These are phyloP conservation scores for Nowakowskiella sp. DNA, from an alignment of 192 early-diverging fungal genomes.

Conservation along the genomic window DNA sequence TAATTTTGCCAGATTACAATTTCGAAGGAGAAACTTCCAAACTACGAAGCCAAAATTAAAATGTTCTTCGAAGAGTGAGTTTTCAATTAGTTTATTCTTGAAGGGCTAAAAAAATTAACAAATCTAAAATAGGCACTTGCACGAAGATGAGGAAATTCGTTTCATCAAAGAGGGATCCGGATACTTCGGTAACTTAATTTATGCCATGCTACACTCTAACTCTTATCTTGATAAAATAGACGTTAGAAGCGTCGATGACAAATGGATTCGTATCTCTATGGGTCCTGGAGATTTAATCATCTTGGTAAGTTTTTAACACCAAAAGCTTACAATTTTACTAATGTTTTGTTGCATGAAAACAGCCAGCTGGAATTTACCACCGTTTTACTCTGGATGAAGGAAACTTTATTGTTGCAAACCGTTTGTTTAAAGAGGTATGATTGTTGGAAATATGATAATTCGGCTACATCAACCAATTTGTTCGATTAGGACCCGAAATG, in stretches of 20 bases:
- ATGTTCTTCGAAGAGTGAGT: slow-evolving; percentile 79
- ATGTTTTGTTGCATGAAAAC: slow-evolving; percentile 1
- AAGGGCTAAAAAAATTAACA: background rate
- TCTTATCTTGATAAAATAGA: slow-evolving; percentile 1
- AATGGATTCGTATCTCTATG: slow-evolving; percentile 83
- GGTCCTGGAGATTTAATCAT: slow-evolving; percentile 74
- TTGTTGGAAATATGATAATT: background rate
- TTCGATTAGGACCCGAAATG: slow-evolving; percentile 24
- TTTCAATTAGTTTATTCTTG: background rate
- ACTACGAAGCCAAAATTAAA: slow-evolving; percentile 90
- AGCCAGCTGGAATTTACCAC: slow-evolving; percentile 93
- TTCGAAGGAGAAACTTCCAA: slow-evolving; percentile 66
- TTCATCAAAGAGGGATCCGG: slow-evolving; percentile 83
- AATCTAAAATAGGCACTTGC: slow-evolving; percentile 58
- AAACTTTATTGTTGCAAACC: slow-evolving; percentile 83
- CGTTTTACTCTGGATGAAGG: slow-evolving; percentile 84
- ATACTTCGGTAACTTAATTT: slow-evolving; percentile 69
- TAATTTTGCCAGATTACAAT: slow-evolving; percentile 56
- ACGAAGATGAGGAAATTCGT: slow-evolving; percentile 97
- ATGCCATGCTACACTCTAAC: background rate
- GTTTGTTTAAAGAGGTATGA: slow-evolving; percentile 47
- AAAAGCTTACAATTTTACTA: background rate
- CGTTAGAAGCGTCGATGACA: slow-evolving; percentile 38
- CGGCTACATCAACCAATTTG: slow-evolving; percentile 10
- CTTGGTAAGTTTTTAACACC: slow-evolving; percentile 41